A percentile compares a stretch with the other conserved stretches of the same genome.
These are phyloP conservation scores for Oryza coarctata DNA, from an alignment of 176 grass and related monocot genomes.

Conservation along the genomic window DNA sequence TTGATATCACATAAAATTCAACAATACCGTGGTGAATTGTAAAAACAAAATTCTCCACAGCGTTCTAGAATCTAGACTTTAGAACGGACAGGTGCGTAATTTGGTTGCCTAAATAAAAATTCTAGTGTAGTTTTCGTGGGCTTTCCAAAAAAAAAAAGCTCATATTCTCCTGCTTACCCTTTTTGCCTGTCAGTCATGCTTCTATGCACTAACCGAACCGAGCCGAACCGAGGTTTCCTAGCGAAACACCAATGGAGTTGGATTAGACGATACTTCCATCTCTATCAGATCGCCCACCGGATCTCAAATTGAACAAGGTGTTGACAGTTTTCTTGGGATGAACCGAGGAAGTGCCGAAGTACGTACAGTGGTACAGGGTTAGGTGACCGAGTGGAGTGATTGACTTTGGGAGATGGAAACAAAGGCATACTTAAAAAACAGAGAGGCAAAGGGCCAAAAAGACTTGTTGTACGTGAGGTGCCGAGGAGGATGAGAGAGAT, in stretches of 20 bases:
- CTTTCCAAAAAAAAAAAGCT: background rate
- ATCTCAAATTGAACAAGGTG: background rate
- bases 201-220: background rate
- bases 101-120: background rate
- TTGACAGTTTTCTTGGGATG: slow-evolving; percentile 25
- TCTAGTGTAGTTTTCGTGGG: background rate
- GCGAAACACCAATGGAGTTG: background rate
- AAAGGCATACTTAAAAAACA: background rate
- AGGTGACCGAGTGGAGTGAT: background rate
- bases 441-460: background rate
- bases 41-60: too few relatives aligned
- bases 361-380: background rate
- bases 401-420: slow-evolving; percentile 25
- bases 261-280: background rate
- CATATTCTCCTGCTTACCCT: too few relatives aligned
- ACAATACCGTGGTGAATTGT: too few relatives aligned
- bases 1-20: too few relatives aligned
- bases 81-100: background rate
- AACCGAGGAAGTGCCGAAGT: background rate
- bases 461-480: background rate
- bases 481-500: background rate
- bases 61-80: too few relatives aligned
- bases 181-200: background rate
- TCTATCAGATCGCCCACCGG: slow-evolving; percentile 8
- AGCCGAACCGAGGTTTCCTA: background rate